Base-by-base conservation (phyloP, 2,329 filamentous ascomycete species). In the Tolypocladium endophyticum region DNA sequence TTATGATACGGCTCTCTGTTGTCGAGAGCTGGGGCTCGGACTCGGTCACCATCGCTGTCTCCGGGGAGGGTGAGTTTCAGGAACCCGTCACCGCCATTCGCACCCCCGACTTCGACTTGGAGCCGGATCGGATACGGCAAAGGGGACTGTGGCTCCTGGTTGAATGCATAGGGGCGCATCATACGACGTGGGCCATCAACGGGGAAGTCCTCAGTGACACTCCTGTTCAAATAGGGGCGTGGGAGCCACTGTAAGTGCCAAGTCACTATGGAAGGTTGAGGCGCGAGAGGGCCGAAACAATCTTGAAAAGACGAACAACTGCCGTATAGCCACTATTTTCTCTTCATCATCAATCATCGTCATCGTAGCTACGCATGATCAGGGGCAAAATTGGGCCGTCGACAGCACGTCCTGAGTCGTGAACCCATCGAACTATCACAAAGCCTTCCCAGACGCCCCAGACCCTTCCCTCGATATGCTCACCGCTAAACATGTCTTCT, bases 131-230 rank as follows among this genome's bases (percentile, higher is more conserved):
- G 63, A 76, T 78, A 60, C 74, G 73, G 36, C 74, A 73, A 12
- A 81, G 82, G 25, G 86, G 86, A 23, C 71, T 92, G 60, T 95
- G 89, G 88, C 77, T 97, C 58, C 87, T 96, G 7, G 77, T 97
- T 50, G 92, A 97, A 73, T 82, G 88, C 64, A 81, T 93, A 67
- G 88, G 86, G n/a, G 82, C 81, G 14, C 78, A 69, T 30, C 67
- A 69, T 30, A 66, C 66, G 4, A 64, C 68, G 2, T 71, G 75
- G 30, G 72, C 76, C 60, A 81, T 89, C 9, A 73, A 77, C 50
- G 76, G 82, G 2, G 84, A 81, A 64, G 66, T 84, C 9, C 72
- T 81, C 23, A 82, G 79, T 59, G 81, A 81, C 59, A 76, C 76
- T 11, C 73, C 74, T 0, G 70, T 82, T 9, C 67, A 75, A 14